These are phyloP conservation scores for Gaeumannomyces tritici DNA, from an alignment of 2,329 filamentous ascomycete genomes.

Conservation along the genomic window DNA sequence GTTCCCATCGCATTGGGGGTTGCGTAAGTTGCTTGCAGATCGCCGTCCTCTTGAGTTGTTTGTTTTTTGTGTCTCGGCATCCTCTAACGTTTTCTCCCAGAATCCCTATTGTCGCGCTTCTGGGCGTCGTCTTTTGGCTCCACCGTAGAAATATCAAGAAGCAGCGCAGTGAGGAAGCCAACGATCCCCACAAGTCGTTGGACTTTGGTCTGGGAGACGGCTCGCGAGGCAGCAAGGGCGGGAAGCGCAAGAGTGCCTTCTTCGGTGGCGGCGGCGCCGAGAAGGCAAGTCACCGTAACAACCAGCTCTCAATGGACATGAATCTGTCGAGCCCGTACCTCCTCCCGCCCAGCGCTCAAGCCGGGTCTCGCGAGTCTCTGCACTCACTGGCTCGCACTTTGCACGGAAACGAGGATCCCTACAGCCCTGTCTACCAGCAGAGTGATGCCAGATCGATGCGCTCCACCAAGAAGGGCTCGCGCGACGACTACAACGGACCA, in stretches of 20 bases:
- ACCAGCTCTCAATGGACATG: slow-evolving; percentile 62
- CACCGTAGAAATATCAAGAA: slow-evolving; percentile 70
- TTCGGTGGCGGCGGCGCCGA: slow-evolving; percentile 42
- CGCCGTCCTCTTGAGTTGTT: not conserved
- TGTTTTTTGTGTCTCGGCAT: not conserved
- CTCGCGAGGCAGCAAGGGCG: slow-evolving; percentile 11
- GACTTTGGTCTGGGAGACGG: slow-evolving; percentile 66
- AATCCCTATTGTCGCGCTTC: slow-evolving; percentile 61
- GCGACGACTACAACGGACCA: slow-evolving; percentile 29
- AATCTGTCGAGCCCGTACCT: slow-evolving; percentile 79
- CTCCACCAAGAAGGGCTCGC: slow-evolving; percentile 32
- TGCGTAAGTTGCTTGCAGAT: slow-evolving; percentile 43
- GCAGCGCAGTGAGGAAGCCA: slow-evolving; percentile 65
- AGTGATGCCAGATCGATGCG: slow-evolving; percentile 48
- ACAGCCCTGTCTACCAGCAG: slow-evolving; percentile 56
- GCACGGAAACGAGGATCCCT: slow-evolving; percentile 72
- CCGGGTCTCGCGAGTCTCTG: slow-evolving; percentile 69
- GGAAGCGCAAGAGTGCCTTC: slow-evolving; percentile 34
- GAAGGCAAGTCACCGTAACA: slow-evolving; percentile 35
- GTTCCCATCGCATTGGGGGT: slow-evolving; percentile 61
- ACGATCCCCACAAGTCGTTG: slow-evolving; percentile 81
- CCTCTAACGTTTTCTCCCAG: slow-evolving; percentile 34
- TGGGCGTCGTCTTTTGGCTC: slow-evolving; percentile 62
- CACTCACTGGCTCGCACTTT: slow-evolving; percentile 74
- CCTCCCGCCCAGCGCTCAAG: slow-evolving; percentile 72